Evolutionary conservation across 83 land plant genomes (phyloP).

Genomic region (Diphasiastrum complanatum): DNA sequence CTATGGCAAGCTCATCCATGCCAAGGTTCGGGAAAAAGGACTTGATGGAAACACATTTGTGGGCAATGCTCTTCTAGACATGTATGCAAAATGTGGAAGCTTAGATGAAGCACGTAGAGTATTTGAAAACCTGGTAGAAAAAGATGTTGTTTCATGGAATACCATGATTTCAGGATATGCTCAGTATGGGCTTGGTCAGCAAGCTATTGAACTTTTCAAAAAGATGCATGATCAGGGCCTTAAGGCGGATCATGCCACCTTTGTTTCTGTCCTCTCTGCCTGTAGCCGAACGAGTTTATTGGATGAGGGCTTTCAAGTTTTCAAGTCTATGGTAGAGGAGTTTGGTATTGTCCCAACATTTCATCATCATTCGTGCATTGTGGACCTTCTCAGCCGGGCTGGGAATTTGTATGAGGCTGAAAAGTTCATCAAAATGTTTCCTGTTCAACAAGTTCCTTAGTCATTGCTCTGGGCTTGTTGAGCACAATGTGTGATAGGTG

Average conservation of each 20-base stretch:
- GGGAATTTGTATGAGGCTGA: neutral
- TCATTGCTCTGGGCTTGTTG: no score
- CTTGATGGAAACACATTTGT: neutral
- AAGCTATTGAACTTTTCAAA: neutral
- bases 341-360: neutral
- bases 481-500: no score
- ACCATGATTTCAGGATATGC: neutral
- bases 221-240: constrained; percentile 10
- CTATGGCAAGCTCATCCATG: constrained; percentile 5
- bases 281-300: constrained; percentile 7
- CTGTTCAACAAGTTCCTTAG: no score
- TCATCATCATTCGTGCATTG: constrained; percentile 4
- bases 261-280: neutral
- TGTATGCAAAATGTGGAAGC: constrained; percentile 12
- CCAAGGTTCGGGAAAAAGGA: neutral
- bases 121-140: neutral
- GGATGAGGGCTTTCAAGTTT: neutral
- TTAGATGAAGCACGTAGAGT: neutral
- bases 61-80: constrained; percentile 1
- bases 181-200: neutral
- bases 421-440: neutral
- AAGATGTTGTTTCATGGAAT: neutral
- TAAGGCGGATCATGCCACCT: neutral
- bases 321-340: neutral
- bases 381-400: neutral